Percentiles rank a stretch among this genome's conserved stretches.
Conservation (phyloP, 169 alveolate genomes). For the Eimeria necatrix region DNA sequence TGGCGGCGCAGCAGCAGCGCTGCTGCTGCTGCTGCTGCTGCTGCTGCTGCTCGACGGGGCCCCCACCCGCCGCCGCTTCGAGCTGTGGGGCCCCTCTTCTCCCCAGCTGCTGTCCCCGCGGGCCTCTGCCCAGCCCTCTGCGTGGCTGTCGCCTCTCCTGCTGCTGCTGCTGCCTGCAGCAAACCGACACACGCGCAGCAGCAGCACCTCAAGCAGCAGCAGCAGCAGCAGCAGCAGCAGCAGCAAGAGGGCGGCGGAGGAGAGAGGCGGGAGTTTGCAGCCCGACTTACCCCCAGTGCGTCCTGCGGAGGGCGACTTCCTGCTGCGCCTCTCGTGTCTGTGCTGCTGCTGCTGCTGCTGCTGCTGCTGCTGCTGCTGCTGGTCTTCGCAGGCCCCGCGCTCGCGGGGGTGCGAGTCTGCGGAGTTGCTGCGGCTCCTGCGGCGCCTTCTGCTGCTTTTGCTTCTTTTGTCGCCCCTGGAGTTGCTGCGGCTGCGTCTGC, state of each 20-base stretch:
- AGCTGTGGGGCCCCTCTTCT: neutral
- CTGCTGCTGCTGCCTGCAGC: conserved; percentile 6
- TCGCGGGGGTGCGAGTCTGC: neutral
- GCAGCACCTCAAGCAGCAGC: neutral
- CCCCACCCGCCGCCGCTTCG: conserved; percentile 34
- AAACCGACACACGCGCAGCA: neutral
- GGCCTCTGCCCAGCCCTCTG: neutral
- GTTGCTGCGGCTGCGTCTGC: conserved; percentile 36
- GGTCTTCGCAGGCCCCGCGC: neutral
- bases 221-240: neutral
- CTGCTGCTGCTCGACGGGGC: neutral
- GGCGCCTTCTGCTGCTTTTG: neutral
- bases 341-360: neutral
- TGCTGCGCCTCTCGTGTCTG: neutral
- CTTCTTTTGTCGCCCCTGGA: neutral
- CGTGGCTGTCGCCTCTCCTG: neutral
- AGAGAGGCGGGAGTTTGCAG: neutral
- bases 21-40: conserved; percentile 13
- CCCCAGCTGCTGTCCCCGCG: conserved; percentile 14
- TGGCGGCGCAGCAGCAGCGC: neutral
- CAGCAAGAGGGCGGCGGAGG: neutral
- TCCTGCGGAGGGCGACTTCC: neutral
- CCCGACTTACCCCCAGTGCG: too few species aligned
- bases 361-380: conserved; percentile 16
- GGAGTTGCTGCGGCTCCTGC: conserved; percentile 23